phyloP scores from a whole-genome alignment of 75 land plant genomes.

The Selaginella moellendorffii region DNA sequence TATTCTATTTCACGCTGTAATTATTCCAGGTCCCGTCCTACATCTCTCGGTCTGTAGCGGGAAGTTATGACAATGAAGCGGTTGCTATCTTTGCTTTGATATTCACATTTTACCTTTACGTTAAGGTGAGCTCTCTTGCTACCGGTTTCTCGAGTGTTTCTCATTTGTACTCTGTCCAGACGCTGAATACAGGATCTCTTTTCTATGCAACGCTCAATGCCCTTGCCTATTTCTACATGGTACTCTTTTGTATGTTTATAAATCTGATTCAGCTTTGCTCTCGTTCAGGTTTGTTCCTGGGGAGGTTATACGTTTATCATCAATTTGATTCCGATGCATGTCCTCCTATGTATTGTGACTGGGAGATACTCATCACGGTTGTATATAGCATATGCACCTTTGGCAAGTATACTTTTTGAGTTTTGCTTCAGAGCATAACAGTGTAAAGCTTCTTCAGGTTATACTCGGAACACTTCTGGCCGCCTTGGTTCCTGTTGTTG shows the following conservation, averaged over 20 bases:
- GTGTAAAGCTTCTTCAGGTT: constrained; percentile 33
- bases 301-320: constrained; percentile 99
- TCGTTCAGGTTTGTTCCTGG: constrained; percentile 90
- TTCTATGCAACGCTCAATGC: constrained; percentile 94
- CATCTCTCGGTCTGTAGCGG: constrained; percentile 95
- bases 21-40: constrained; percentile 82
- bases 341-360: constrained; percentile 77
- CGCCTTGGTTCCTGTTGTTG: constrained; percentile 94
- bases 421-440: no score
- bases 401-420: constrained; percentile 64
- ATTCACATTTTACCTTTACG: constrained; percentile 88
- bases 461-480: constrained; percentile 86
- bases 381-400: constrained; percentile 92
- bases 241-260: constrained; percentile 23
- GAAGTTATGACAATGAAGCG: constrained; percentile 99
- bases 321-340: constrained; percentile 97
- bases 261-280: not conserved
- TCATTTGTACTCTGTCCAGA: constrained; percentile 31
- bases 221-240: constrained; percentile 95
- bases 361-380: constrained; percentile 92
- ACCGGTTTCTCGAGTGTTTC: no score
- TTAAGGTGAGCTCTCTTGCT: constrained; percentile 40
- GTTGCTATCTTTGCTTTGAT: constrained; percentile 96
- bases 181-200: constrained; percentile 97
- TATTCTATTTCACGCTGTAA: not conserved